These are phyloP conservation scores for Entoloma clypeatum DNA, from an alignment of 1,284 basidiomycete genomes.

Conservation along the genomic window DNA sequence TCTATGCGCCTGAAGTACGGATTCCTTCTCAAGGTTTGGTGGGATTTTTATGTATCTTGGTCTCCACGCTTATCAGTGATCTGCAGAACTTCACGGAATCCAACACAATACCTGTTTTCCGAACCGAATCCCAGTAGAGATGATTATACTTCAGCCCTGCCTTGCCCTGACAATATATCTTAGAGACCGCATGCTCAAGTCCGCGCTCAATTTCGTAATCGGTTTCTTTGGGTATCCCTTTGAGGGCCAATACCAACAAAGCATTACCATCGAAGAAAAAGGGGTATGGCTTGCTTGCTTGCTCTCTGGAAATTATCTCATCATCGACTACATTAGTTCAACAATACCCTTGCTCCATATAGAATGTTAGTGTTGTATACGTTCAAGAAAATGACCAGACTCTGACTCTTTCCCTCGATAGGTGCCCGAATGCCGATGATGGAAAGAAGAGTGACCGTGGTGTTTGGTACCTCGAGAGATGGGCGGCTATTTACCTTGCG, in stretches of 20 bases:
- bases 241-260: slow-evolving; percentile 74
- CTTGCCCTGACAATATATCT: not conserved
- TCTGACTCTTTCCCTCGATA: slow-evolving; percentile 19
- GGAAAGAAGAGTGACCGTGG: slow-evolving; percentile 53
- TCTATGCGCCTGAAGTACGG: slow-evolving; percentile 79
- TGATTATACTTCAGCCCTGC: not conserved
- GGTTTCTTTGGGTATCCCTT: slow-evolving; percentile 86
- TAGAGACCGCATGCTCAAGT: slow-evolving; percentile 79
- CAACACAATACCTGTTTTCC: slow-evolving; percentile 76
- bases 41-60: slow-evolving; percentile 3
- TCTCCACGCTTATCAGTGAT: slow-evolving; percentile 2
- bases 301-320: not conserved
- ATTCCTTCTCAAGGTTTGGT: slow-evolving; percentile 59
- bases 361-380: slow-evolving; percentile 44
- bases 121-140: slow-evolving; percentile 80
- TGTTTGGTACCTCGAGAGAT: slow-evolving; percentile 51
- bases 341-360: slow-evolving; percentile 78
- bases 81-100: slow-evolving; percentile 69
- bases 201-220: slow-evolving; percentile 80
- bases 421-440: slow-evolving; percentile 59
- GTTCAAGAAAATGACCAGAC: not conserved
- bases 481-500: slow-evolving; percentile 70
- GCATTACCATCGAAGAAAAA: slow-evolving; percentile 71
- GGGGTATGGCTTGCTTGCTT: slow-evolving; percentile 44
- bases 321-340: slow-evolving; percentile 47